These are phyloP conservation scores for Emergomyces pasteurianus DNA, from an alignment of 2,329 filamentous ascomycete genomes.

Conservation along the genomic window DNA sequence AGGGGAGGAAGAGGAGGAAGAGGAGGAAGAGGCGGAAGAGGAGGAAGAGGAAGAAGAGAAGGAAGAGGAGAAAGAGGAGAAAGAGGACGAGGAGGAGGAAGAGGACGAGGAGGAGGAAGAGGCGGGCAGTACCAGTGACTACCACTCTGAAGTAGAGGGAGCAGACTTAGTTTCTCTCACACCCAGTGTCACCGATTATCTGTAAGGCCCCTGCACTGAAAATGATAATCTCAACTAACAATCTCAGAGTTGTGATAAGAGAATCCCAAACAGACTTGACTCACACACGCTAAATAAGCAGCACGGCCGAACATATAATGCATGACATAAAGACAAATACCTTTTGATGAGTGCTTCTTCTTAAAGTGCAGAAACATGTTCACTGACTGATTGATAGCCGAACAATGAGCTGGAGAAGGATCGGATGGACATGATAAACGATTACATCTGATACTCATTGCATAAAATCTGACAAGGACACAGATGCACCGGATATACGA, in stretches of 20 bases:
- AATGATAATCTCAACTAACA: not conserved
- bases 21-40: not conserved
- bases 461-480: too few species aligned
- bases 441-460: too few species aligned
- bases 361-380: too few species aligned
- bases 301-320: too few species aligned
- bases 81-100: not conserved
- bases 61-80: not conserved
- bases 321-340: too few species aligned
- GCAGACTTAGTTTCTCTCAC: not conserved
- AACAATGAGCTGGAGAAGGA: too few species aligned
- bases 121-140: not conserved
- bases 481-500: too few species aligned
- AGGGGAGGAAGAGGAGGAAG: not conserved
- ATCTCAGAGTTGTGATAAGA: not conserved
- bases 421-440: too few species aligned
- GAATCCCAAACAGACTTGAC: not conserved
- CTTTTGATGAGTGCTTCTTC: too few species aligned
- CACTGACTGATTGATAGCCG: too few species aligned
- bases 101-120: not conserved
- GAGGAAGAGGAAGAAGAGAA: not conserved
- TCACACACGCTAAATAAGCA: too few species aligned
- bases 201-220: not conserved
- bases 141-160: not conserved
- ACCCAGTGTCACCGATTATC: not conserved